Evolutionary conservation across 2,329 filamentous ascomycete species (phyloP), one percentile per base, ranked within the genome.

Genomic region (Graphilbum ipis-grandicollis): DNA sequence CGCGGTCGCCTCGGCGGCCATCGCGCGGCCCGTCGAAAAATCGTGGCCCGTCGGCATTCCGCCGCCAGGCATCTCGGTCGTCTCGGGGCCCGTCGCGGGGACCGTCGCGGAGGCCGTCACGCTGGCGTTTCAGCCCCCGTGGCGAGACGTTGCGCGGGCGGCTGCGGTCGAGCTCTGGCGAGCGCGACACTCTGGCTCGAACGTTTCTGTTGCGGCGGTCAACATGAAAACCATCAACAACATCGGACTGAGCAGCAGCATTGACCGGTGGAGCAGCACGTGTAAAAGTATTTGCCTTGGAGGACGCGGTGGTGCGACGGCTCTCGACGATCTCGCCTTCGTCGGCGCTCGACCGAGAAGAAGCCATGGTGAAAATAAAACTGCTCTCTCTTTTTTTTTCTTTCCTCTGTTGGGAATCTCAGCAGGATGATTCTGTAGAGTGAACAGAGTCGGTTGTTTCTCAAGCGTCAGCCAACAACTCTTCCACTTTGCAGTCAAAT

Each of bases 201-300:
- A 19, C 21, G 62, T 60, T 68, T 86, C 84, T 93, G 80, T 79
- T 71, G 69, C 68, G 75, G 73, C 79, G 80, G 83, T 93, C 81
- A 93, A 93, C 77, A 72, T 70, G 75, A 72, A 65, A 76, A 78
- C 75, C 70, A 71, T 76, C 73, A 68, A 71, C 62, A 59, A 68
- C 69, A 68, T 69, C 31, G 37, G 22, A 28, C 34, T 31, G 33
- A 33, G 40, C 31, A 30, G 41, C 31, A 30, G 41, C 19, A 33
- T 39, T 31, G 31, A 36, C 33, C 30, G 38, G 19, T 31, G 38
- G 29, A 41, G 36, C 32, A 37, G 35, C 37, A 40, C 30, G 25
- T 32, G 41, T 68, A 76, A 73, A 33, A 76, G 79, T 78, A 82
- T 79, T 81, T 90, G 83, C 82, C 83, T 90, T 90, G 58, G 60